Base-by-base conservation (phyloP, 345 rosid genomes). In the Noccaea caerulescens region DNA sequence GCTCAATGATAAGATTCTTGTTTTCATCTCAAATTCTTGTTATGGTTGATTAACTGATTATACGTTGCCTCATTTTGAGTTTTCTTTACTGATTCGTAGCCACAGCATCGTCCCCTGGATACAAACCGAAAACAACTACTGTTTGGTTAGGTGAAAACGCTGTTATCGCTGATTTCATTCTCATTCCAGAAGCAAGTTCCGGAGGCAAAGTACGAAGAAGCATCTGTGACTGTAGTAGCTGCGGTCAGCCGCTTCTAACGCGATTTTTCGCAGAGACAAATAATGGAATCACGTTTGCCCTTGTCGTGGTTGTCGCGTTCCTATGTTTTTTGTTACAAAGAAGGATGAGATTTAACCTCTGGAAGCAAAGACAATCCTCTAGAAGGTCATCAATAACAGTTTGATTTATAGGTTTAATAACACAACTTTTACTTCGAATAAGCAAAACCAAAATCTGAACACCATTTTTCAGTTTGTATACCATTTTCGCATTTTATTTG, bases 131-230 rank as follows among this genome's bases (percentile, higher is more conserved):
- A 79, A 73, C 81, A 62, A 87, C 97, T 12, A 53, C 16, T 23
- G 81, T 94, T 64, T 87, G 82, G 82, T 75, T 88, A 71, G 95
- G 86, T 63, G 91, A 85, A 47, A 77, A 72, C 37, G 90, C 92
- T 8, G 83, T 72, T 50, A 81, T 75, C 3, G 57, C 84, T 25
- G 97, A 91, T 80, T 94, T 94, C 51, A 82, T 91, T 77, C 96
- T 94, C 13, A 90, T 88, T 57, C 93, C 96, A 10, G 87, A 85
- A 43, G 73, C 65, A 68, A 27, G 70, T 34, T 8, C 65, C 2
- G 51, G 45, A n/a, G 87, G 58, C 58, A 78, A 42, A 8, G 34
- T 52, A 63, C 72, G 73, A 42, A 62, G 47, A 66, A 83, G 89
- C 72, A 45, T 32, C 6, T 83, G 80, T 54, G 80, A 83, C 58